phyloP scores from a whole-genome alignment of 116 monocot species.

The Posidonia oceanica region DNA sequence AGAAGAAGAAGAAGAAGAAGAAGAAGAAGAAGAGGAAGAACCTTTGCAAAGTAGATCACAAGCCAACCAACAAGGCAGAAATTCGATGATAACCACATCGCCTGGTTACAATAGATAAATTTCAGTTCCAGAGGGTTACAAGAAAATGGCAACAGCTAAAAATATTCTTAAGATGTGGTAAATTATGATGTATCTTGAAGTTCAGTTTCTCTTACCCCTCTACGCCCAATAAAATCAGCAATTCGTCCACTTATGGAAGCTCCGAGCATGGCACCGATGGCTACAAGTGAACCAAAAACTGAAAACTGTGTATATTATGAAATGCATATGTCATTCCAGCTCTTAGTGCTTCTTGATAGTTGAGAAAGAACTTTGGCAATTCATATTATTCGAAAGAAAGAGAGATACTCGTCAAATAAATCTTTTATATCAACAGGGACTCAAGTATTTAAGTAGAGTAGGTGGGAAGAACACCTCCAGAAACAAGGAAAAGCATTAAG shows the following conservation, averaged over 20 bases:
- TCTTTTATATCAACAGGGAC: too few species aligned
- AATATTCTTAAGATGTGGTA: too few species aligned
- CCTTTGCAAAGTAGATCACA: conserved; percentile 41
- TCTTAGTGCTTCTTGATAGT: too few species aligned
- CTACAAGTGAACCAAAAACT: conserved; percentile 53
- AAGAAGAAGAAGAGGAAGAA: conserved; percentile 4
- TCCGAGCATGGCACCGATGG: conserved; percentile 58
- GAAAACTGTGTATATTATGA: too few species aligned
- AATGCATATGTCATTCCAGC: too few species aligned
- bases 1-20: not conserved
- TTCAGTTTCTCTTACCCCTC: conserved; percentile 27
- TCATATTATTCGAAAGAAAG: too few species aligned
- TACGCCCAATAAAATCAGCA: conserved; percentile 40
- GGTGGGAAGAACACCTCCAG: too few species aligned
- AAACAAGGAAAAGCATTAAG: too few species aligned
- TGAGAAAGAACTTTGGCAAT: too few species aligned
- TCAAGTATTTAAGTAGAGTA: too few species aligned
- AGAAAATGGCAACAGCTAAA: too few species aligned
- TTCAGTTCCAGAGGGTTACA: not conserved
- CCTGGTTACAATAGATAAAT: conserved; percentile 8
- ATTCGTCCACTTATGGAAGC: conserved; percentile 42
- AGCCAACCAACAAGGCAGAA: conserved; percentile 49
- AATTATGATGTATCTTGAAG: not conserved
- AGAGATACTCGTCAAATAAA: too few species aligned
- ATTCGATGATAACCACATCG: conserved; percentile 37